Conservation (phyloP, 768 basidiomycete genomes). For the Naganishia vishniacii region DNA sequence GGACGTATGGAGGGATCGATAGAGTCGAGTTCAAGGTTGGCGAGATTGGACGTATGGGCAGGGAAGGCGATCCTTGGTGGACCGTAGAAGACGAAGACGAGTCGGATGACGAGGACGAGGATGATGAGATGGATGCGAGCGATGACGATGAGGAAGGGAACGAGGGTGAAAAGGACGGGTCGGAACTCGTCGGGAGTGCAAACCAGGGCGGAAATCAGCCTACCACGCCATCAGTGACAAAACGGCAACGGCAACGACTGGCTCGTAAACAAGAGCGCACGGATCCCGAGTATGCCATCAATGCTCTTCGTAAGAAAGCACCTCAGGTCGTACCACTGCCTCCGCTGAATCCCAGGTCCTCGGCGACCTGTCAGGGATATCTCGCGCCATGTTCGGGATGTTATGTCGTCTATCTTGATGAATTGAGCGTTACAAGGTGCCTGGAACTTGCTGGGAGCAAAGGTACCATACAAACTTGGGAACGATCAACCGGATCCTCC, state of each 20-base stretch:
- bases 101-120: slow-evolving; percentile 34
- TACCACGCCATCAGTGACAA: slow-evolving; percentile 3
- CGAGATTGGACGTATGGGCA: slow-evolving; percentile 34
- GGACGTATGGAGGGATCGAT: slow-evolving; percentile 69
- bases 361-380: slow-evolving; percentile 52
- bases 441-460: background rate
- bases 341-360: slow-evolving; percentile 29
- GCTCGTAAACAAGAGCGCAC: slow-evolving; percentile 39
- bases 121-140: slow-evolving; percentile 36
- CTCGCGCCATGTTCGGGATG: slow-evolving; percentile 55
- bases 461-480: background rate
- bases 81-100: slow-evolving; percentile 38
- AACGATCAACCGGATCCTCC: background rate
- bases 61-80: slow-evolving; percentile 21
- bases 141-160: slow-evolving; percentile 47
- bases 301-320: slow-evolving; percentile 6
- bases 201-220: slow-evolving; percentile 29
- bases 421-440: slow-evolving; percentile 8
- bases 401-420: slow-evolving; percentile 44
- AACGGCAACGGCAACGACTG: slow-evolving; percentile 31
- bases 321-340: slow-evolving; percentile 11
- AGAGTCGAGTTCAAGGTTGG: slow-evolving; percentile 56
- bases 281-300: slow-evolving; percentile 13
- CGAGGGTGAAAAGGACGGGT: slow-evolving; percentile 43
- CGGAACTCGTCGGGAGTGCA: slow-evolving; percentile 52